Evolutionary conservation across 2,329 filamentous ascomycete genomes (phyloP).

Genomic region (Aspergillus carbonarius): DNA sequence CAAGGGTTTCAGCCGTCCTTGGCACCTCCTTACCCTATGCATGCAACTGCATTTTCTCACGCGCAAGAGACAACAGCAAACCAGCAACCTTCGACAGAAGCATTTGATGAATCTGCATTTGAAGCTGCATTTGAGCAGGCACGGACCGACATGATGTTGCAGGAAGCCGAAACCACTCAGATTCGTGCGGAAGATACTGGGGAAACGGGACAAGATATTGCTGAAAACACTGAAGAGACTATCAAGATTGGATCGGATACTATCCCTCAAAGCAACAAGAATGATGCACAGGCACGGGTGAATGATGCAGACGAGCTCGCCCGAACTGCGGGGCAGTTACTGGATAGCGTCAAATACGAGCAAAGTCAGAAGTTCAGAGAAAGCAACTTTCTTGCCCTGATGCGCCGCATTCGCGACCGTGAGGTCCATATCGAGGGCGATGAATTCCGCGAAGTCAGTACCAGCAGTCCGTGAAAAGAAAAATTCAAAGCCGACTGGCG

Average conservation of each 20-base stretch:
- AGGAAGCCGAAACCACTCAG: conserved; percentile 19
- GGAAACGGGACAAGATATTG: not conserved
- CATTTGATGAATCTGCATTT: conserved; percentile 48
- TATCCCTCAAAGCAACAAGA: conserved; percentile 38
- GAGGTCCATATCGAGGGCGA: conserved; percentile 73
- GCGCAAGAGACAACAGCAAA: conserved; percentile 26
- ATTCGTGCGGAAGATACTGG: conserved; percentile 11
- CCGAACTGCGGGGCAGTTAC: conserved; percentile 67
- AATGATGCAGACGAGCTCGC: conserved; percentile 67
- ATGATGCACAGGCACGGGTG: conserved; percentile 31
- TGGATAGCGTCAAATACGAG: conserved; percentile 68
- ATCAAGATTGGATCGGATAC: conserved; percentile 46
- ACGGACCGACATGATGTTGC: conserved; percentile 37
- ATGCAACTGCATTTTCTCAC: conserved; percentile 21
- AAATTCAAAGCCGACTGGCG: conserved; percentile 35
- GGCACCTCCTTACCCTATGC: conserved; percentile 26
- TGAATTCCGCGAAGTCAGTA: conserved; percentile 51
- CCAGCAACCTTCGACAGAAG: conserved; percentile 26
- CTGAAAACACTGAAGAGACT: conserved; percentile 20
- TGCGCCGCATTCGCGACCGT: conserved; percentile 70
- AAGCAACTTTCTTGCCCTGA: conserved; percentile 72
- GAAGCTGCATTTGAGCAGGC: conserved; percentile 47
- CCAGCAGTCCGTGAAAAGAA: conserved; percentile 43
- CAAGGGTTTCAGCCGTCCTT: conserved; percentile 33
- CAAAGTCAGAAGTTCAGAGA: conserved; percentile 73